Evolutionary conservation across 2,329 filamentous ascomycete species (phyloP), one percentile per base, ranked within the genome.

Genomic region (Sporothrix dimorphospora): DNA sequence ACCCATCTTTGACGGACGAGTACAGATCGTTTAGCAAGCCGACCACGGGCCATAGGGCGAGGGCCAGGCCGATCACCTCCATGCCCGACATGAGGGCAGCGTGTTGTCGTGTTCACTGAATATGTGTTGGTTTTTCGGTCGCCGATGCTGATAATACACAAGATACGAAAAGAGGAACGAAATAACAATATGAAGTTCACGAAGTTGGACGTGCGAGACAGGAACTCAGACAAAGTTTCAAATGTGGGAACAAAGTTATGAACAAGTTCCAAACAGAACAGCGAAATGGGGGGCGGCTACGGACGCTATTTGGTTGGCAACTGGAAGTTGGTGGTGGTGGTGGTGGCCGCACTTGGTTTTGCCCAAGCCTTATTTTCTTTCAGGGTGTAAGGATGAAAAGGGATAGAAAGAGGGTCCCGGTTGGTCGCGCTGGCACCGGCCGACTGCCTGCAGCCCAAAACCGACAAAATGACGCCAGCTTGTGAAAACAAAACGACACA

Each of bases 21-120:
- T 74, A 74, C 19, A 75, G 49, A 0, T 75, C 73, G 27, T 69
- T 72, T 34, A 75, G 47, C 0, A 59, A 55, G 3, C 51, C 38
- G 21, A 75, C 11, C 11, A 73, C 73, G 14, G 73, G 74, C 74
- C 74, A 75, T 16, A 75, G 45, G 59, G 74, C 73, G 16, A 75
- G 70, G 7, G 72, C 74, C 66, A 75, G 55, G 5, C 74, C 73
- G 47, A 73, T 59, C 4, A 42, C 69, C 55, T 75, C 74, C 5
- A 74, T 38, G 9, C 74, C 74, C 24, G 74, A 74, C 74, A 75
- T 75, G 11, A 12, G 21, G 30, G 49, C 24, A 16, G 38, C 16
- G 16, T 67, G 45, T 24, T 51, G 45, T 40, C 27, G 45, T 21
- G 24, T n/a, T 34, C 5, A 27, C 14, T 1, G 27, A 34, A 1